Evolutionary conservation across 352 stramenopile species (phyloP).

Genomic region (Pythium graminicola): DNA sequence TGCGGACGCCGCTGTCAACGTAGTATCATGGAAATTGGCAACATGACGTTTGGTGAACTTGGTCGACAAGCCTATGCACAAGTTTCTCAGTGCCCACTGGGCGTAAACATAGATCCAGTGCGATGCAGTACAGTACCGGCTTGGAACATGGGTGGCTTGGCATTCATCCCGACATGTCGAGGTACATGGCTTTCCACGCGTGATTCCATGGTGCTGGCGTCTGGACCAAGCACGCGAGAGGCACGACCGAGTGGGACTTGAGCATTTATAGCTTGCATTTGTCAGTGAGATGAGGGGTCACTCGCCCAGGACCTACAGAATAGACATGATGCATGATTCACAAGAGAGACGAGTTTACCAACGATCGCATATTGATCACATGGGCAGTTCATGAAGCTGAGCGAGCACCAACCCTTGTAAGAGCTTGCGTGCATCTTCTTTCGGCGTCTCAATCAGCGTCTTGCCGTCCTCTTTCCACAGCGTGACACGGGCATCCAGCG

Average conservation of each 20-base stretch:
- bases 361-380: constrained; percentile 7
- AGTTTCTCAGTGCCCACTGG: too few relatives aligned
- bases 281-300: neutral
- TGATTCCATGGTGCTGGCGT: constrained; percentile 12
- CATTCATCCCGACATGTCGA: constrained; percentile 3
- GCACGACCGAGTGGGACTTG: neutral
- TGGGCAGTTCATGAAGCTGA: constrained; percentile 18
- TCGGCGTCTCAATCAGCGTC: constrained; percentile 74
- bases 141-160: constrained; percentile 23
- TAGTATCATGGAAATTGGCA: constrained; percentile 69
- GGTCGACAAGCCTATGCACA: constrained; percentile 73
- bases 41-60: constrained; percentile 78
- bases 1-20: constrained; percentile 55
- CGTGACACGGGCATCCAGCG: constrained; percentile 62
- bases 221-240: neutral
- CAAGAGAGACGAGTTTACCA: neutral
- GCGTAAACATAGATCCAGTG: too few relatives aligned
- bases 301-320: neutral
- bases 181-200: constrained; percentile 13
- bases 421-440: constrained; percentile 56
- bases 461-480: constrained; percentile 73
- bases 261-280: constrained; percentile 1
- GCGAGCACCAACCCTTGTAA: constrained; percentile 34
- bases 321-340: neutral
- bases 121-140: constrained; percentile 17